phyloP scores from a whole-genome alignment of 2,329 filamentous ascomycete genomes.

The Decorospora gaudefroyi region DNA sequence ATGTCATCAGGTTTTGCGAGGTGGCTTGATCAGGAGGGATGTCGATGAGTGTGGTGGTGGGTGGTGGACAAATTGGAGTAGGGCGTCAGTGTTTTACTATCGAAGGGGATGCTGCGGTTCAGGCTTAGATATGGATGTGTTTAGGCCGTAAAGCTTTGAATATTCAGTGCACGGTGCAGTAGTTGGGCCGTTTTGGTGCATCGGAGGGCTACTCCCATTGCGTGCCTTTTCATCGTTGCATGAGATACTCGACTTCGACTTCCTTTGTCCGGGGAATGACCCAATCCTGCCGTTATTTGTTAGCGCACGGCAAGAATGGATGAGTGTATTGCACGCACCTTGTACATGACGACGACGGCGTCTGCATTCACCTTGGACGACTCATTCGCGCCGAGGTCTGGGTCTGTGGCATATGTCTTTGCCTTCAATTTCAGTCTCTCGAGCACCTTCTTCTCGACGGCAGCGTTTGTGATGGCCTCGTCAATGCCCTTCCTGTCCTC shows the following conservation, averaged over 20 bases:
- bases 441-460: constrained; percentile 89
- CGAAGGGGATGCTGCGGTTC: not conserved
- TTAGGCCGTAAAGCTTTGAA: not conserved
- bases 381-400: constrained; percentile 64
- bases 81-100: not conserved
- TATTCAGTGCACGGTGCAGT: not conserved
- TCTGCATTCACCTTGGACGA: constrained; percentile 86
- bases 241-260: constrained; percentile 96
- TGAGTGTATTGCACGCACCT: constrained; percentile 31
- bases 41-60: not conserved
- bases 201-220: constrained; percentile 52
- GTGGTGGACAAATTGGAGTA: not conserved
- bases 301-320: no score
- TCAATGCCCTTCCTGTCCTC: constrained; percentile 81
- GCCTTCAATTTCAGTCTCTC: constrained; percentile 86
- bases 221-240: constrained; percentile 76
- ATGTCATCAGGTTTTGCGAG: not conserved
- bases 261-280: constrained; percentile 98
- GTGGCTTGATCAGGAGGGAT: not conserved
- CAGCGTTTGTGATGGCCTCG: constrained; percentile 84
- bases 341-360: constrained; percentile 58
- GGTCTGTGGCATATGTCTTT: constrained; percentile 90
- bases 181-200: not conserved
- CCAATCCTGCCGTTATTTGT: constrained; percentile 61
- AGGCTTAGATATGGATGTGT: not conserved